These are phyloP conservation scores for Tanacetum coccineum DNA, from an alignment of 129 eudicot species.

Conservation along the genomic window DNA sequence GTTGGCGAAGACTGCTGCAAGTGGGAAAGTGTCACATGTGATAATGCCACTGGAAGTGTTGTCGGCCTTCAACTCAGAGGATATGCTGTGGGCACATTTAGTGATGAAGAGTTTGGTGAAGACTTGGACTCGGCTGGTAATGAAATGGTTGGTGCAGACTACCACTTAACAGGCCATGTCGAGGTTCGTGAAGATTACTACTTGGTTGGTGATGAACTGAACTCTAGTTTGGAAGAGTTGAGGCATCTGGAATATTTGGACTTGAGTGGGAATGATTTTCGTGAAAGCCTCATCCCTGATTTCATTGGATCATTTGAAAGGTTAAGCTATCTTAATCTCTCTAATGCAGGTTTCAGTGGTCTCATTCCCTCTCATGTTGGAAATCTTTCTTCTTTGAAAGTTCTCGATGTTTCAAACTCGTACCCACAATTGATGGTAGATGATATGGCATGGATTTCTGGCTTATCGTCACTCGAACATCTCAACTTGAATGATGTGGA, in stretches of 20 bases:
- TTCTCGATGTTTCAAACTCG: conserved; percentile 22
- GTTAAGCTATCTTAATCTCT: conserved; percentile 26
- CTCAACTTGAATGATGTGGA: not conserved
- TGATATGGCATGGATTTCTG: conserved; percentile 12
- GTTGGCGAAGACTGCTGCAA: conserved; percentile 20
- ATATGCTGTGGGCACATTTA: too few relatives aligned
- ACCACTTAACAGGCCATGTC: not conserved
- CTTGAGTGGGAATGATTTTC: conserved; percentile 20
- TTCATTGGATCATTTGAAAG: conserved; percentile 26
- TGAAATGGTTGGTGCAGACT: not conserved
- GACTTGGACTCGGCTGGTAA: too few relatives aligned
- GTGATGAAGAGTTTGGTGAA: too few relatives aligned
- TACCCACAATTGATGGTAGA: not conserved
- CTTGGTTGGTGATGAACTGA: not conserved
- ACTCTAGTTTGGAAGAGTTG: conserved; percentile 13
- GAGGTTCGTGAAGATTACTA: too few relatives aligned
- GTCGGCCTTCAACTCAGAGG: conserved; percentile 12
- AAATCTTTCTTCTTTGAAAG: conserved; percentile 26
- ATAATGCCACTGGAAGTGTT: conserved; percentile 6
- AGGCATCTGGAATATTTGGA: conserved; percentile 15
- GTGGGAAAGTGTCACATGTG: conserved; percentile 24
- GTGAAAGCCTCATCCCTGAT: not conserved
- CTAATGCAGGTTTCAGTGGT: conserved; percentile 7
- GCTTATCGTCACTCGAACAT: not conserved
- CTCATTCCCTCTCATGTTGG: conserved; percentile 27